phyloP scores from a whole-genome alignment of 176 grass and related monocot species.

The Eragrostis nindensis region DNA sequence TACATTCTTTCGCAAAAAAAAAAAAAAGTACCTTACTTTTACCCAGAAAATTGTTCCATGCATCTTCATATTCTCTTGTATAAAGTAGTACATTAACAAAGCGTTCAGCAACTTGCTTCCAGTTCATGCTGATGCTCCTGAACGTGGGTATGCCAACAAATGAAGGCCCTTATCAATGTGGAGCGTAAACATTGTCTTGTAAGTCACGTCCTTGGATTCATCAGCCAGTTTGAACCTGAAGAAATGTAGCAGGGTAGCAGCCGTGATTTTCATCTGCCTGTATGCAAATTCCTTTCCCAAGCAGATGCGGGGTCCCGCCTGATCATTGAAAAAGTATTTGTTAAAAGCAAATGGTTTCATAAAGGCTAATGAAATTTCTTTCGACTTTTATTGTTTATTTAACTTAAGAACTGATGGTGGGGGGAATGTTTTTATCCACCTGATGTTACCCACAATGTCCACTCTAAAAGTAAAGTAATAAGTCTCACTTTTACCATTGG shows the following conservation, averaged over 20 bases:
- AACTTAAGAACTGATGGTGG: slow-evolving; percentile 9
- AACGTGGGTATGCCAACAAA: slow-evolving; percentile 33
- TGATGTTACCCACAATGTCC: background rate
- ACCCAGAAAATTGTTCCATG: too few relatives aligned
- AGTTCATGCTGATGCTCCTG: background rate
- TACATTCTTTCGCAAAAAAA: too few relatives aligned
- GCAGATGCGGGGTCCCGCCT: slow-evolving; percentile 68
- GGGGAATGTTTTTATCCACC: background rate
- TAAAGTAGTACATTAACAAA: too few relatives aligned
- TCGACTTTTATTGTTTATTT: background rate
- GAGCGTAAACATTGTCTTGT: slow-evolving; percentile 63
- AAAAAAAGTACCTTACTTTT: too few relatives aligned
- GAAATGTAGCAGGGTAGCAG: slow-evolving; percentile 52
- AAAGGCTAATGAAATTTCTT: background rate
- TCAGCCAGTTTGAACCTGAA: slow-evolving; percentile 73
- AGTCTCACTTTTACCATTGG: background rate
- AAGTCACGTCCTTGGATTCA: slow-evolving; percentile 44
- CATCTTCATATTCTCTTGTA: too few relatives aligned
- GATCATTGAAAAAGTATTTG: slow-evolving; percentile 12
- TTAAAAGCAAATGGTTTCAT: slow-evolving; percentile 15
- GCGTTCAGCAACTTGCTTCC: background rate
- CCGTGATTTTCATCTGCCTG: slow-evolving; percentile 72
- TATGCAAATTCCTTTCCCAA: slow-evolving; percentile 88
- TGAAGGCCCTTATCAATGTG: slow-evolving; percentile 64
- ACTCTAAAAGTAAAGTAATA: background rate